Percentiles rank a stretch among this genome's conserved stretches.
phyloP scores from a whole-genome alignment of 352 stramenopile species.

The Nothophytophthora sp. region DNA sequence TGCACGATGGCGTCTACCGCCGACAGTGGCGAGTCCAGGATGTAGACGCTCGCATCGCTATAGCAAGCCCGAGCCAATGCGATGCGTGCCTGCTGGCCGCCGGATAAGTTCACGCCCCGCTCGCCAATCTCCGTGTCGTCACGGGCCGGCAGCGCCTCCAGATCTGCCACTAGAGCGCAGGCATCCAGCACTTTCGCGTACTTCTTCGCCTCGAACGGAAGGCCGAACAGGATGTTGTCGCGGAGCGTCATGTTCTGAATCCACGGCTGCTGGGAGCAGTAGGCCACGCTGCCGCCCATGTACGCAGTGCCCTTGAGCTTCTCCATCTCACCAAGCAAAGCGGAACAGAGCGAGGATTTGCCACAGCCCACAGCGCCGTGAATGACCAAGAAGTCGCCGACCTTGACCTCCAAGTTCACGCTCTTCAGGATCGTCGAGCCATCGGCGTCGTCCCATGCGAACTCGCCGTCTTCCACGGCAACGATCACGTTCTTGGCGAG shows the following conservation, averaged over 20 bases:
- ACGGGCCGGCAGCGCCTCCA: constrained; percentile 75
- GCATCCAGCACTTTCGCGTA: constrained; percentile 69
- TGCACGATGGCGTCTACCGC: constrained; percentile 95
- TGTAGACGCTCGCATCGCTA: constrained; percentile 56
- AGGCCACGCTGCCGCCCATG: constrained; percentile 45
- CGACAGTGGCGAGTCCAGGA: constrained; percentile 93
- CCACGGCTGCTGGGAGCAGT: constrained; percentile 91
- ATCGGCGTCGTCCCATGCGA: constrained; percentile 23
- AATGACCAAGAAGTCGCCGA: constrained; percentile 48
- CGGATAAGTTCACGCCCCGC: constrained; percentile 94
- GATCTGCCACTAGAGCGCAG: constrained; percentile 86
- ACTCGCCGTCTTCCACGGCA: constrained; percentile 24
- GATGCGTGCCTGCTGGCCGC: constrained; percentile 91
- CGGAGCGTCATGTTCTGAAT: constrained; percentile 95
- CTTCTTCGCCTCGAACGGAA: constrained; percentile 42
- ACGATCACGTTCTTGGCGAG: constrained; percentile 31
- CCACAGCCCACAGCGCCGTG: constrained; percentile 44
- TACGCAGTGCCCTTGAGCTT: constrained; percentile 33
- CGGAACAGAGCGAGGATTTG: constrained; percentile 49
- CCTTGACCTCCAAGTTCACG: constrained; percentile 32
- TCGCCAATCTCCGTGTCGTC: constrained; percentile 96
- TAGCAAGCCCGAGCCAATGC: constrained; percentile 74
- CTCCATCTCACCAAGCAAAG: constrained; percentile 81
- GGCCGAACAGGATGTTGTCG: constrained; percentile 96
- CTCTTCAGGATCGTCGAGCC: constrained; percentile 20